Evolutionary conservation across 768 basidiomycete genomes (phyloP), one percentile per base, ranked within the genome.

Genomic region (Kwoniella sp.): DNA sequence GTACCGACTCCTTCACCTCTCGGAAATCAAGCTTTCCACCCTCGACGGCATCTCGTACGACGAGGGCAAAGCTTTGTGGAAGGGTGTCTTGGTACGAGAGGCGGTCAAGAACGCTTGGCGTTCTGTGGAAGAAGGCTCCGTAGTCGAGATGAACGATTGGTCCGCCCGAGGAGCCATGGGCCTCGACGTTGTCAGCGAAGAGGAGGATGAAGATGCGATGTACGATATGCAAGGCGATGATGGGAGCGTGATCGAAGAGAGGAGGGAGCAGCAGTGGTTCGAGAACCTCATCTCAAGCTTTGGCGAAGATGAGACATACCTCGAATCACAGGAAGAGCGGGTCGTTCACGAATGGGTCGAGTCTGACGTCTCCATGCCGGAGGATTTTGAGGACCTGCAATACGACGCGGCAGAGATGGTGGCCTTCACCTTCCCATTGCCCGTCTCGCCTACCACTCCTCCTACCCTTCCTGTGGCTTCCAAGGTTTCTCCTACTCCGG

Each of bases 111-210:
- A 66, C n/a, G 75, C 75, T 31, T 77, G 75, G 75, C 38, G 63
- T n/a, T 72, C 73, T 8, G 71, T 77, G 23, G 69, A 77, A 56
- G 55, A 69, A 25, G 69, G 69, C 22, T 25, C 61, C 4, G 26
- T 34, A 9, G 51, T 62, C 9, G 71, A 72, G 13, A 47, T 77
- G 52, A 66, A 50, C 48, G 71, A 74, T 55, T 76, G 73, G 75
- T 38, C 57, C 8, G 31, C 61, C 28, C 12, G 55, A 11, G 45
- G n/a, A 12, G 73, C 75, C 20, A 74, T 77, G 69, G 75, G 71
- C 9, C 59, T 77, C 7, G 71, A 73, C 50, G 70, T 74, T 41
- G 65, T 74, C 41, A 69, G 70, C n/a, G 75, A 77, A 61, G 75
- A 73, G 4, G 72, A 73, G 55, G 66, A 61, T 15, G 55, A 63